A percentile compares a stretch with the other conserved stretches of the same genome.
Evolutionary conservation across 1,284 basidiomycete species (phyloP).

Genomic region (Microstroma glucosiphilum): DNA sequence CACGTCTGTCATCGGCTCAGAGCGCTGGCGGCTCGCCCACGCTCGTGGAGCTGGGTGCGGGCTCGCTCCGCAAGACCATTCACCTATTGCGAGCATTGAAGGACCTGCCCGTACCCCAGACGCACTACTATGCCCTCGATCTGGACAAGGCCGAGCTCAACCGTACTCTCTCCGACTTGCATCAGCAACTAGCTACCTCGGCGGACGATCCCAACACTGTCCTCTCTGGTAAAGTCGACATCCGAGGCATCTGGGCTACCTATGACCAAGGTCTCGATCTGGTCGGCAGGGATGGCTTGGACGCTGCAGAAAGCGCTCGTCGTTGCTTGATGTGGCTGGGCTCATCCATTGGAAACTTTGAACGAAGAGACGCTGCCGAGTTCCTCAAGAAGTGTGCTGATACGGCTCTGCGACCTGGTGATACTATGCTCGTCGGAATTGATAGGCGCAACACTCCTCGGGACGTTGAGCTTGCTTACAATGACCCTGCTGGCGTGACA

Average conservation of each 20-base stretch:
- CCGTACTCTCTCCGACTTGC: conserved; percentile 68
- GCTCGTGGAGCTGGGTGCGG: conserved; percentile 52
- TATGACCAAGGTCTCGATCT: conserved; percentile 69
- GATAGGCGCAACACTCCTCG: conserved; percentile 70
- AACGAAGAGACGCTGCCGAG: conserved; percentile 61
- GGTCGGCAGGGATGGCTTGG: conserved; percentile 54
- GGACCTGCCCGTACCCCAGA: conserved; percentile 32
- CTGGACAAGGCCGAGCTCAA: conserved; percentile 79
- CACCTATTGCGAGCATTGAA: conserved; percentile 71
- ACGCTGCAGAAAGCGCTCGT: conserved; percentile 17
- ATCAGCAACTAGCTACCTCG: conserved; percentile 22
- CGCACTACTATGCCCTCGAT: conserved; percentile 88
- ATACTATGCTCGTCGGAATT: conserved; percentile 65
- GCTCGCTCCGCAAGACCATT: conserved; percentile 60
- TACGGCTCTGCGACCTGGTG: conserved; percentile 59
- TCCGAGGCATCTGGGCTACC: conserved; percentile 73
- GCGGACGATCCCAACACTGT: conserved; percentile 56
- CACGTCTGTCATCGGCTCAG: conserved; percentile 57
- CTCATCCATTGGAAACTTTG: conserved; percentile 87
- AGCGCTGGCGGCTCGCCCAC: conserved; percentile 50
- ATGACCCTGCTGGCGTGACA: conserved; percentile 61
- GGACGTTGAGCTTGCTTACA: conserved; percentile 63
- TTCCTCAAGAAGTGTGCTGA: conserved; percentile 72
- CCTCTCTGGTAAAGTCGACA: conserved; percentile 35
- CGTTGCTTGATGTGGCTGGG: conserved; percentile 74